Evolutionary conservation across 805 yeast species (phyloP).

Genomic region (Saturnispora halmiae): DNA sequence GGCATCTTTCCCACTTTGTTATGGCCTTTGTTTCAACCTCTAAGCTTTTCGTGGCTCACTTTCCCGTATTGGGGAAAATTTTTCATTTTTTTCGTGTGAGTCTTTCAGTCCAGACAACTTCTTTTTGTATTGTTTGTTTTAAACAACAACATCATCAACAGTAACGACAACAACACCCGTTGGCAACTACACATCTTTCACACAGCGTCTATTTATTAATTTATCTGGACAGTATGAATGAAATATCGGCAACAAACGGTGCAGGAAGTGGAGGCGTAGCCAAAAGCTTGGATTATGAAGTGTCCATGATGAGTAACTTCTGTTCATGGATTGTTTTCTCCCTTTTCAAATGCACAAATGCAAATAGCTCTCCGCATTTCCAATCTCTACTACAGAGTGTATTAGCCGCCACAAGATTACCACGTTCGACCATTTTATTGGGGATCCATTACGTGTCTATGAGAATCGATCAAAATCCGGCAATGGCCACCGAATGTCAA

Average conservation of each 20-base stretch:
- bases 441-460: conserved; percentile 74
- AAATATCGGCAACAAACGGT: conserved; percentile 14
- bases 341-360: conserved; percentile 43
- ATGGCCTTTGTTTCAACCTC: no score
- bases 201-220: conserved; percentile 9
- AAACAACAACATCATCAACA: no score
- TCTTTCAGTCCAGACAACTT: no score
- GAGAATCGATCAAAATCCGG: conserved; percentile 32
- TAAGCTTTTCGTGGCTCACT: no score
- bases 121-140: no score
- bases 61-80: no score
- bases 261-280: conserved; percentile 62
- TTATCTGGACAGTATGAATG: conserved; percentile 8
- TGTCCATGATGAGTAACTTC: conserved; percentile 70
- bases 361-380: conserved; percentile 40
- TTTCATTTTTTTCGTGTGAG: no score
- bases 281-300: conserved; percentile 69
- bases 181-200: no score
- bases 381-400: conserved; percentile 56
- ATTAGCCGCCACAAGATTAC: conserved; percentile 78
- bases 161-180: no score
- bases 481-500: conserved; percentile 17
- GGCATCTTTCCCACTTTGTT: no score
- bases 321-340: conserved; percentile 66
- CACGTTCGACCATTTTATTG: conserved; percentile 70